Conservation (phyloP, 2,329 filamentous ascomycete species). For the Colletotrichum shisoi region DNA sequence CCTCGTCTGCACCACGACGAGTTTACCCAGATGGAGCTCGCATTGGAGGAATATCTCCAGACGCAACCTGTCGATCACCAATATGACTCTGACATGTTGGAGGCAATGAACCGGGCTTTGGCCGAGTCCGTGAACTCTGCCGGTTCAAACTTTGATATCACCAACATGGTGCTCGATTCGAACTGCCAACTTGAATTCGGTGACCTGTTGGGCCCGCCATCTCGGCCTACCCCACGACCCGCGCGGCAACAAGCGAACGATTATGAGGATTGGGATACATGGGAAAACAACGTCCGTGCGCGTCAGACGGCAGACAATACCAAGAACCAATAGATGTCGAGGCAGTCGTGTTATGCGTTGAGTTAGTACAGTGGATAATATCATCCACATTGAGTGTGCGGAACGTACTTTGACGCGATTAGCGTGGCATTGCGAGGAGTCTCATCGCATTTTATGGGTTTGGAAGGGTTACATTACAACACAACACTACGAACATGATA, state of each 20-base stretch:
- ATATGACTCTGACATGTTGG: constrained; percentile 36
- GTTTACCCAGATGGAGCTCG: constrained; percentile 35
- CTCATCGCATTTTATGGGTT: constrained; percentile 3
- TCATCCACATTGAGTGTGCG: background rate
- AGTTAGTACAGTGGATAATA: background rate
- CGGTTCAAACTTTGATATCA: constrained; percentile 31
- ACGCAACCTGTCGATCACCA: constrained; percentile 29
- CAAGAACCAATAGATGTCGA: constrained; percentile 20
- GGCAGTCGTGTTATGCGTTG: background rate
- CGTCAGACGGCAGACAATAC: constrained; percentile 28
- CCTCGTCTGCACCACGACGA: constrained; percentile 35
- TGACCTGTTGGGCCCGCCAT: constrained; percentile 29
- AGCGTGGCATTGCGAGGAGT: constrained; percentile 10
- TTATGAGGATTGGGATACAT: constrained; percentile 34
- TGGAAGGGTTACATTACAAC: background rate
- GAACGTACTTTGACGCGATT: background rate
- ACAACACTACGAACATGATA: constrained; percentile 8
- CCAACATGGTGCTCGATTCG: constrained; percentile 29
- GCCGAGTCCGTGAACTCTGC: constrained; percentile 30
- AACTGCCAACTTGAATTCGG: constrained; percentile 34
- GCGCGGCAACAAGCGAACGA: constrained; percentile 18
- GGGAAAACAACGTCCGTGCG: constrained; percentile 26
- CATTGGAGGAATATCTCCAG: constrained; percentile 34
- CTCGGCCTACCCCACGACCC: constrained; percentile 19
- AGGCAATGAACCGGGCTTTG: constrained; percentile 37